Evolutionary conservation across 352 stramenopile genomes (phyloP).

Genomic region (Sclerospora graminicola): DNA sequence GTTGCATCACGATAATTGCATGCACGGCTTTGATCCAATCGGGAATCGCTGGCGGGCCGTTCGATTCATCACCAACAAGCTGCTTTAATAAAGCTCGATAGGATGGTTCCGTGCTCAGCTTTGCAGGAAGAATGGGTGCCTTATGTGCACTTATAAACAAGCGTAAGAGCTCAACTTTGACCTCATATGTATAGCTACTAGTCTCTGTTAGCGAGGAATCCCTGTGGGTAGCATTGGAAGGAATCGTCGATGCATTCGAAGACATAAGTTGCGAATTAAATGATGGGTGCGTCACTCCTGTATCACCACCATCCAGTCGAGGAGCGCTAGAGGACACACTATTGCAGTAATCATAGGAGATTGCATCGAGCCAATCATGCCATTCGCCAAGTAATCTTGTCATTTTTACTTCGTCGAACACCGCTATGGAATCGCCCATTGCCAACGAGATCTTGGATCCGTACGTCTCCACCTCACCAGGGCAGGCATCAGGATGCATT

Average conservation of each 20-base stretch:
- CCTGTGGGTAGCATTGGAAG: constrained; percentile 18
- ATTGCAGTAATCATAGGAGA: constrained; percentile 41
- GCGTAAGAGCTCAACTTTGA: constrained; percentile 55
- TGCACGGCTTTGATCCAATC: constrained; percentile 64
- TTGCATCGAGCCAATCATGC: constrained; percentile 40
- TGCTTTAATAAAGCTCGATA: constrained; percentile 70
- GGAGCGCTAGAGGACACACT: constrained; percentile 7
- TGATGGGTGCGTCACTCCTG: constrained; percentile 6
- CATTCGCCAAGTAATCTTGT: constrained; percentile 45
- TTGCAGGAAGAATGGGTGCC: constrained; percentile 13
- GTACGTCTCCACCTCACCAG: constrained; percentile 40
- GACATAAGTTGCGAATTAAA: constrained; percentile 17
- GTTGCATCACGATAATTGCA: constrained; percentile 71
- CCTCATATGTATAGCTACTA: constrained; percentile 63
- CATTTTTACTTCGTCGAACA: constrained; percentile 72
- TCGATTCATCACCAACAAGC: constrained; percentile 54
- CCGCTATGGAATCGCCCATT: constrained; percentile 55
- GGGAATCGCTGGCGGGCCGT: constrained; percentile 24
- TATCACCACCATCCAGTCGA: constrained; percentile 13
- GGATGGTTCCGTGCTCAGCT: constrained; percentile 39
- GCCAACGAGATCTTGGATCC: constrained; percentile 60
- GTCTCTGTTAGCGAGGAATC: constrained; percentile 7
- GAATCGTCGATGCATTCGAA: constrained; percentile 28
- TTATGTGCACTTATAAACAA: constrained; percentile 61
- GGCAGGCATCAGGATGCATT: constrained; percentile 45